phyloP scores from a whole-genome alignment of 2,329 filamentous ascomycete species.

The Arthroderma sp. region DNA sequence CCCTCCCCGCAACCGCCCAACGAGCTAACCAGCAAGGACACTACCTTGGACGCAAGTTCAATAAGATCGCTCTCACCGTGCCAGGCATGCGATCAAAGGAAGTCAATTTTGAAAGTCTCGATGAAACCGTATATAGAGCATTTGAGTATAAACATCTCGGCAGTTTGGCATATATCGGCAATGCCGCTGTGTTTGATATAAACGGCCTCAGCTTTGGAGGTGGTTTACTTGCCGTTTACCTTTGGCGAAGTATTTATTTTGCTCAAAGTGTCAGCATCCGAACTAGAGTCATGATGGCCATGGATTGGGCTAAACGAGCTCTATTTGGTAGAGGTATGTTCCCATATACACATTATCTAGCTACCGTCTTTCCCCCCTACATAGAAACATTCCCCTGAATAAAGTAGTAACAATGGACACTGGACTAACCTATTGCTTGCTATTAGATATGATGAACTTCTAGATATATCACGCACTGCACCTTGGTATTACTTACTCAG shows the following conservation, averaged over 20 bases:
- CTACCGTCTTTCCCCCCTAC: background rate
- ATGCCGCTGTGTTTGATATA: conserved; percentile 89
- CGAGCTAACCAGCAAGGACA: conserved; percentile 90
- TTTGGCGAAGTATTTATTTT: conserved; percentile 95
- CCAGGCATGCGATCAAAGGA: conserved; percentile 68
- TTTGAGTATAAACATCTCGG: conserved; percentile 92
- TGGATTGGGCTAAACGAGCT: conserved; percentile 98
- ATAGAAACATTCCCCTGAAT: background rate
- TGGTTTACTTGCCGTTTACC: conserved; percentile 83
- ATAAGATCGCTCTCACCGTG: conserved; percentile 68
- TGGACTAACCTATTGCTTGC: background rate
- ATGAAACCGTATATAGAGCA: conserved; percentile 82
- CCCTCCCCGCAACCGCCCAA: conserved; percentile 86
- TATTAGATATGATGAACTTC: conserved; percentile 43
- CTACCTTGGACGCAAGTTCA: conserved; percentile 88
- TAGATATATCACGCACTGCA: conserved; percentile 18
- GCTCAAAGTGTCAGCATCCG: conserved; percentile 90
- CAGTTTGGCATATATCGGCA: conserved; percentile 86
- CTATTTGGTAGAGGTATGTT: conserved; percentile 79
- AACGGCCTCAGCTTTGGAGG: conserved; percentile 67
- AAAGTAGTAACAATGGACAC: background rate
- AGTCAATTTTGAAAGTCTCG: conserved; percentile 75
- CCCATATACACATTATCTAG: too few relatives aligned
- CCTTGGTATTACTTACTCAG: background rate
- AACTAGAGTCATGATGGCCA: conserved; percentile 76